Evolutionary conservation across 2,329 filamentous ascomycete genomes (phyloP).

Genomic region (Mariannaea sp.): DNA sequence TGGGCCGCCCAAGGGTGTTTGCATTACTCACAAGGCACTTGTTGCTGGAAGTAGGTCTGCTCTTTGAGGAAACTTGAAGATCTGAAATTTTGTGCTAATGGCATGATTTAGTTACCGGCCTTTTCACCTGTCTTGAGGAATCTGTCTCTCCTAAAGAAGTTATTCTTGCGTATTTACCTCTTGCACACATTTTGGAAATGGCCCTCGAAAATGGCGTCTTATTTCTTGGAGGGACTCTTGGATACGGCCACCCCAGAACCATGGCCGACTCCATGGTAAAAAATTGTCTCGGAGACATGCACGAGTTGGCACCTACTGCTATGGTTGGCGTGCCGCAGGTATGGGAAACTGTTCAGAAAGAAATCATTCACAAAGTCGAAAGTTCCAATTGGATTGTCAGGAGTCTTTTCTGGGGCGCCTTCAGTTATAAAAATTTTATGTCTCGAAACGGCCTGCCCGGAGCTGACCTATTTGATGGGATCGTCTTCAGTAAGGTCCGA

Average conservation of each 20-base stretch:
- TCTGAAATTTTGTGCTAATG: too few relatives aligned
- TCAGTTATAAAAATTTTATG: slow-evolving; percentile 63
- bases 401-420: slow-evolving; percentile 76
- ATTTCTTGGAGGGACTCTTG: slow-evolving; percentile 88
- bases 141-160: slow-evolving; percentile 78
- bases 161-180: slow-evolving; percentile 87
- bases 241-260: slow-evolving; percentile 90
- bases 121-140: slow-evolving; percentile 76
- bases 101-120: slow-evolving; percentile 67
- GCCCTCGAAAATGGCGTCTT: slow-evolving; percentile 91
- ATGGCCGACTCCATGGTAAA: slow-evolving; percentile 83
- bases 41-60: slow-evolving; percentile 66
- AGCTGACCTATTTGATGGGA: slow-evolving; percentile 71
- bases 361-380: slow-evolving; percentile 80
- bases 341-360: slow-evolving; percentile 98
- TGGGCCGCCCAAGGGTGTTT: slow-evolving; percentile 85
- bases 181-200: slow-evolving; percentile 96
- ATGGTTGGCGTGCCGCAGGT: slow-evolving; percentile 94
- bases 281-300: slow-evolving; percentile 92
- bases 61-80: too few relatives aligned
- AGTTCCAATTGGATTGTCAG: slow-evolving; percentile 68
- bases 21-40: slow-evolving; percentile 79
- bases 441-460: slow-evolving; percentile 65
- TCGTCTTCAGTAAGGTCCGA: slow-evolving; percentile 92
- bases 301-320: slow-evolving; percentile 85